phyloP scores from a whole-genome alignment of 1,284 basidiomycete genomes.

The Cutaneotrichosporon mucoides region DNA sequence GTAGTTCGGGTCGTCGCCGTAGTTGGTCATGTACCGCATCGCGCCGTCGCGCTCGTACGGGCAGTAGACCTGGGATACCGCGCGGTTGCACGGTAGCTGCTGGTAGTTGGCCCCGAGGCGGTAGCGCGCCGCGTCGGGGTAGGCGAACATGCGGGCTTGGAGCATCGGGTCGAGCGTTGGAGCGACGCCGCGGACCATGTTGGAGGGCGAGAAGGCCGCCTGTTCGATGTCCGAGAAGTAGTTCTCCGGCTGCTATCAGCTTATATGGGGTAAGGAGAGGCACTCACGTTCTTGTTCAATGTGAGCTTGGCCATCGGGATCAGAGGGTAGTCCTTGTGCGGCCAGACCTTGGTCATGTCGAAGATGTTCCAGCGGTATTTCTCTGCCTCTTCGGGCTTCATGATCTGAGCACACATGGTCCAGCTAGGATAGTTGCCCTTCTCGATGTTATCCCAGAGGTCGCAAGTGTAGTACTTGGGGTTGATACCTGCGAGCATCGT shows the following conservation, averaged over 20 bases:
- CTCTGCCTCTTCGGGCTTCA: slow-evolving; percentile 60
- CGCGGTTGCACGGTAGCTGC: slow-evolving; percentile 81
- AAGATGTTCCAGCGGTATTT: slow-evolving; percentile 62
- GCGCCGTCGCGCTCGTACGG: slow-evolving; percentile 55
- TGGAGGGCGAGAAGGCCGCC: slow-evolving; percentile 63
- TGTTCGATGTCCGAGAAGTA: slow-evolving; percentile 70
- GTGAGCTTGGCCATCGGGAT: slow-evolving; percentile 70
- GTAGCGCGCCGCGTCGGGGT: slow-evolving; percentile 89
- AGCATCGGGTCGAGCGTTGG: slow-evolving; percentile 83
- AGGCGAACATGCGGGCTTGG: slow-evolving; percentile 88
- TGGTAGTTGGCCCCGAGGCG: slow-evolving; percentile 66
- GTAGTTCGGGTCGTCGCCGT: slow-evolving; percentile 14
- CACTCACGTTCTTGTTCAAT: slow-evolving; percentile 63
- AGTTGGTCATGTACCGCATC: slow-evolving; percentile 13
- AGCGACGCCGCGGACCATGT: slow-evolving; percentile 80
- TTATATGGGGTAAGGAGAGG: not conserved
- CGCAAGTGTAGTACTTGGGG: slow-evolving; percentile 67
- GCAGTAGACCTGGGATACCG: slow-evolving; percentile 51
- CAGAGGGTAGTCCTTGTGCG: slow-evolving; percentile 70
- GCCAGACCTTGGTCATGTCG: slow-evolving; percentile 79
- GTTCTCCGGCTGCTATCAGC: slow-evolving; percentile 49
- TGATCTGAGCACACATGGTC: slow-evolving; percentile 70
- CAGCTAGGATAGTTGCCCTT: slow-evolving; percentile 65
- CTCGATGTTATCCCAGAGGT: slow-evolving; percentile 62
- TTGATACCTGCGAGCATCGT: slow-evolving; percentile 43